Evolutionary conservation across 768 basidiomycete species (phyloP), one percentile per base, ranked within the genome.

Genomic region (Rhizopogon salebrosus): DNA sequence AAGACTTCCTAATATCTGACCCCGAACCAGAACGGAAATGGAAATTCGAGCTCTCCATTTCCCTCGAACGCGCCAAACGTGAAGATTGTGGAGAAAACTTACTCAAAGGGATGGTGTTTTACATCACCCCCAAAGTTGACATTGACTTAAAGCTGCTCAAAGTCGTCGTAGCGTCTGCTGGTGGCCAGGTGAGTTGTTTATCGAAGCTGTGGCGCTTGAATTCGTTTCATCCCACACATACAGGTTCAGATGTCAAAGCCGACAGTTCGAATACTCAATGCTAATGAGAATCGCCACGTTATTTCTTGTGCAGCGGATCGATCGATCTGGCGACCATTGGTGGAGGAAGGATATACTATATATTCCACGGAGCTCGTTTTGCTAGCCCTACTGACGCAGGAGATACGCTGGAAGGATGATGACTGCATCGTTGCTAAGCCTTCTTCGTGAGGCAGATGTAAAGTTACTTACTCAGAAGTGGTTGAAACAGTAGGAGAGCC

Each of bases 341-440:
- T 71, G 0, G 61, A 78, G 18, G 71, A 70, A 13, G 73, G 79
- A 0, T 70, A 77, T 57, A 72, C 73, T 18, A 75, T 92, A n/a
- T 92, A 89, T 66, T 78, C 77, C 0, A 76, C 79, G 26, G 89
- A 92, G 62, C 69, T 92, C 24, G 64, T 93, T 13, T 66, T 92
- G 54, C 80, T 72, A 31, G 80, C 76, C 0, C 80, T 82, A 1
- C 64, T 91, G 63, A 80, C 72, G 54, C 91, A 92, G 64, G 68
- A 83, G 58, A 71, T 89, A 20, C 80, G 82, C 22, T 87, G 82
- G 81, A 76, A 88, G 23, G 75, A 76, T 40, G 62, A 46, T 11
- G 61, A 54, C 20, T 69, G 57, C 41, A 27, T 69, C 11, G 52
- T 14, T 46, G 31, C 29, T 14, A 46, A 46, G 29, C 45, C 45